Base-by-base conservation (phyloP, 73 alveolate genomes). In the Symbiodinium pilosum region DNA sequence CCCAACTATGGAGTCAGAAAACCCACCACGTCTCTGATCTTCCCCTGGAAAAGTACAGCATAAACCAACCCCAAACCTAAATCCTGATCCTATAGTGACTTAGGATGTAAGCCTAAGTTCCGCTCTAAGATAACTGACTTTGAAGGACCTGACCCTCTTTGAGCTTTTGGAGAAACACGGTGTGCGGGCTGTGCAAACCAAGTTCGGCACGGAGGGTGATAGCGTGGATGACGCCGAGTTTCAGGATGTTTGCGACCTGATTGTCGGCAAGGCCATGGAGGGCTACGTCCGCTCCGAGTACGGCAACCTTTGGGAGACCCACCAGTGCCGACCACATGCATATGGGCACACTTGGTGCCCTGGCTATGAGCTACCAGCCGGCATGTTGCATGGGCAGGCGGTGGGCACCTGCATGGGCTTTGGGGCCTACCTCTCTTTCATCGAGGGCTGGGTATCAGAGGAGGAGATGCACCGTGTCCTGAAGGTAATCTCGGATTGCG, bases 281-380 rank as follows among this genome's bases (percentile, higher is more conserved):
- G 75, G 93, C 3, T 84, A 84, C 18, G 93, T 84, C 51, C 71
- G 75, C 7, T 3, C 93, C 0, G 93, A 84, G 77, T 84, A 84
- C 32, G 93, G 93, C 30, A 84, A 84, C 81, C 47, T 84, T 30
- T 84, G 93, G 93, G 93, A 84, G 75, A 84, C 93, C 14, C 93
- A 84, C 39, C 93, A 84, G 47, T 84, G 93, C 32, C 71, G 93
- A 43, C 93, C 93, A n/a, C 93, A 84, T n/a, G 93, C 93, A 68
- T 84, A 84, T 43, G 92, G 92, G 0, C 92, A 84, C 43, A 84
- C 92, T 7, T 84, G 92, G 92, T 24, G 73, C 73, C 92, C 92
- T 41, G 92, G 92, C 9, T 84, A 84, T 41, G 92, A 84, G 42
- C 64, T 84, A 28, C 92, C 92, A 1, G 16, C 92, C 0, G 92